Base-by-base conservation (phyloP, 2,329 filamentous ascomycete genomes). In the Diaporthe longicolla region DNA sequence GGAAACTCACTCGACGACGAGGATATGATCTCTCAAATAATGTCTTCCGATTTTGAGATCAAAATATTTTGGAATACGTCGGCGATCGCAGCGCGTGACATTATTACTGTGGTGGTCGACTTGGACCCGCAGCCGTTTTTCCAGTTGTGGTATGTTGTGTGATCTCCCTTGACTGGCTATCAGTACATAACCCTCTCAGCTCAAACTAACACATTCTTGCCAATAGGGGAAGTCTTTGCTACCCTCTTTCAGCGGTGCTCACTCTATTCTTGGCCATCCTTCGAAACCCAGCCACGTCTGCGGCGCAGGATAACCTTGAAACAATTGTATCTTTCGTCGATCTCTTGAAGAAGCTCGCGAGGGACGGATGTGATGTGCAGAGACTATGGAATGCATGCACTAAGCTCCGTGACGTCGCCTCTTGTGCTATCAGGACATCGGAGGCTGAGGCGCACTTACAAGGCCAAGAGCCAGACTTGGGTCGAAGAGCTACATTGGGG, bases 191-290 rank as follows among this genome's bases (percentile, higher is more conserved):
- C 5, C 3, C 21, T 43, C 13, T 3, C 11, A 45, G 4, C 2
- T 45, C 1, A 2, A 21, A 19, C 15, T 45, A 63, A 63, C 5
- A 7, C 13, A 26, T 43, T 0, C 1, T 45, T 63, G 37, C 1
- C 9, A 17, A 19, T 2, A 63, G 58, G 37, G 37, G 37, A 29
- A 29, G 1, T 63, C 17, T 63, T 0, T 29, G 37, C 24, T 63
- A 63, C 37, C 58, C 58, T 1, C 17, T 63, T 4, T 43, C 58
- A 29, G 58, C 58, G 24, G 58, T 63, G 21, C 58, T 63, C 24
- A 63, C 13, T 13, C 37, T 63, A 3, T 32, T 63, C 0, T 48
- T 26, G 26, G 19, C n/a, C 3, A 48, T 48, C 4, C 40, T 48
- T 5, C 4, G 10, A 19, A 17, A n/a, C 3, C 59, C 59, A 9